A percentile compares a stretch with the other conserved stretches of the same genome.
Conservation (phyloP, 352 stramenopile genomes). For the Nothophytophthora sp. region DNA sequence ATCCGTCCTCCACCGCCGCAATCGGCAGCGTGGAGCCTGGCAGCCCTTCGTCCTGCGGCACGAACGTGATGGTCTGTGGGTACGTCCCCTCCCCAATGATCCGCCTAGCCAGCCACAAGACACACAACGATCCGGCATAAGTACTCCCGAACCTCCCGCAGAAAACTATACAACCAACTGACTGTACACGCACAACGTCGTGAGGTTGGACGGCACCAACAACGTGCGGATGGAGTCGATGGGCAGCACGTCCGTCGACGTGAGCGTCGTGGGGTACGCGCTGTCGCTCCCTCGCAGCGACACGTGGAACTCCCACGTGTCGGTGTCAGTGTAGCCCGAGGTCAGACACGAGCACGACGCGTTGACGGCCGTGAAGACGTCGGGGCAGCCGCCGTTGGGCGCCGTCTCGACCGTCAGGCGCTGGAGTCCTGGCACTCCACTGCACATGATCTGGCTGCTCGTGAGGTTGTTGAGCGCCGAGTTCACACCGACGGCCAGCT, state of each 20-base stretch:
- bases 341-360: constrained; percentile 30
- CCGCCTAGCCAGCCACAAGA: constrained; percentile 1
- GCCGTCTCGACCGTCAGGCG: constrained; percentile 7
- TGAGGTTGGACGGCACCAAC: constrained; percentile 20
- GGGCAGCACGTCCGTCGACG: constrained; percentile 18
- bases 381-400: constrained; percentile 28
- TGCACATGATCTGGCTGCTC: constrained; percentile 20
- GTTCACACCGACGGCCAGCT: constrained; percentile 29
- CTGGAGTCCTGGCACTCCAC: constrained; percentile 24
- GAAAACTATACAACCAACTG: not conserved
- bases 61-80: constrained; percentile 26
- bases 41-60: constrained; percentile 24
- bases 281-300: constrained; percentile 9
- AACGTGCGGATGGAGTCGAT: constrained; percentile 34
- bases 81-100: constrained; percentile 22
- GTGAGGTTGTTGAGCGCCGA: constrained; percentile 26
- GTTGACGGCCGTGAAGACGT: constrained; percentile 25
- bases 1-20: constrained; percentile 9
- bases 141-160: not conserved
- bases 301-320: constrained; percentile 30
- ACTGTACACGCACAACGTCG: constrained; percentile 22
- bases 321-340: constrained; percentile 12
- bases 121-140: not conserved
- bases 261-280: constrained; percentile 18
- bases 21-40: constrained; percentile 25